phyloP scores from a whole-genome alignment of 139 green algal genomes.

The Asterochloris erici region DNA sequence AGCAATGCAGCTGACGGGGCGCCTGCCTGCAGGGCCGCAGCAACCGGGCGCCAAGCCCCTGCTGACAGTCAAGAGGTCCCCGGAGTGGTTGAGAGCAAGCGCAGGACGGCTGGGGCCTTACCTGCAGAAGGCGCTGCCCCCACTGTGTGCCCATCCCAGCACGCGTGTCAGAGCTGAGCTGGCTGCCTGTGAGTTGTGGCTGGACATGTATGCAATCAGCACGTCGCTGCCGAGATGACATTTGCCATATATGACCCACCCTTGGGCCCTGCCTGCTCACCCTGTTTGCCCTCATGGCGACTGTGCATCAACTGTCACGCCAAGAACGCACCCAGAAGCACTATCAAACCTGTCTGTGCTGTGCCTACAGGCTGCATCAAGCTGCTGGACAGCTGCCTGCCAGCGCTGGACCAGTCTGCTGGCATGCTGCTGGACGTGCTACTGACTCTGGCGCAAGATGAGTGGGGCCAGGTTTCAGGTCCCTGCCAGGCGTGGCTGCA shows the following conservation, averaged over 20 bases:
- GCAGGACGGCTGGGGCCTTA: constrained; percentile 34
- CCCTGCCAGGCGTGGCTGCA: constrained; percentile 31
- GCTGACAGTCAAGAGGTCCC: too few species aligned
- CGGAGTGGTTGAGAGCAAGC: too few species aligned
- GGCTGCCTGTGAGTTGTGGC: constrained; percentile 12
- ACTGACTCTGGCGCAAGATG: constrained; percentile 61
- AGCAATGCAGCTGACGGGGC: too few species aligned
- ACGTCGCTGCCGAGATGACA: background rate
- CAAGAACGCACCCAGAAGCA: too few species aligned
- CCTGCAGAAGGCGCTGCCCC: constrained; percentile 49
- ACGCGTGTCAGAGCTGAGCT: constrained; percentile 49
- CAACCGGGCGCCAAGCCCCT: too few species aligned
- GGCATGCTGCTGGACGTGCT: constrained; percentile 50
- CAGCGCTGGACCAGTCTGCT: constrained; percentile 24
- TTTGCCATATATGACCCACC: too few species aligned
- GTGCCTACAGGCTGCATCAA: too few species aligned
- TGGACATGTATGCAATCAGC: background rate
- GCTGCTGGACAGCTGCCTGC: constrained; percentile 17
- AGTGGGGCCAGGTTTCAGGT: constrained; percentile 47
- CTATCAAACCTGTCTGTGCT: too few species aligned
- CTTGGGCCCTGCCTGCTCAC: too few species aligned
- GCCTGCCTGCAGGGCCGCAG: too few species aligned
- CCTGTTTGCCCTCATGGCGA: background rate
- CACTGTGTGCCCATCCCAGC: constrained; percentile 42
- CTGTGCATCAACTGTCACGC: too few species aligned